Evolutionary conservation across 2,329 filamentous ascomycete genomes (phyloP), one percentile per base, ranked within the genome.

Genomic region (Plenodomus tracheiphilus): DNA sequence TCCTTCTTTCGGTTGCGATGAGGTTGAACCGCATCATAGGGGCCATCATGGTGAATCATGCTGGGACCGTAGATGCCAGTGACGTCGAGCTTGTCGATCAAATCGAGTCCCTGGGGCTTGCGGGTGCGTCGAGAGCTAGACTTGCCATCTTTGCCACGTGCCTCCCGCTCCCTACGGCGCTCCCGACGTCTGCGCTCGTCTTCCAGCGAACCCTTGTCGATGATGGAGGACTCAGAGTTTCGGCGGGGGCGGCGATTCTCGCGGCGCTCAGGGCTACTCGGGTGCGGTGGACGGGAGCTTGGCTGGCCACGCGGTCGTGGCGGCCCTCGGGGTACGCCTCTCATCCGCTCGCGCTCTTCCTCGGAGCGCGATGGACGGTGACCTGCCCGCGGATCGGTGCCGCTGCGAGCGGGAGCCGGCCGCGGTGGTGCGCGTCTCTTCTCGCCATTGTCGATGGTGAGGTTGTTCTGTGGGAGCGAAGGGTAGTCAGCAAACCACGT

Each of bases 31-130:
- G 94, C 94, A 73, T 99, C 94, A 65, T 97, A 99, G 4, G 94
- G 94, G 1, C 94, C 94, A 66, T 97, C 94, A 68, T 99, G 94
- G 66, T 99, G 94, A 75, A 97, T 96, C 60, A 96, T 78, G 74
- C 93, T 92, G 64, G 88, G 90, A 48, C 94, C 93, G 68, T 96
- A 97, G 61, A 97, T 95, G 71, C 92, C 92, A 4, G 92, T 97
- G 54, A 94, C 92, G 76, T 97, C 94, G 58, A 99, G 79, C 71
- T 97, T 93, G 76, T 99, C 94, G 65, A 99, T 97, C 39, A 97
- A 83, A 70, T 99, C 94, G 57, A 97, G 73, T 25, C 81, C 75
- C 42, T 75, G 70, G 13, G 76, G 76, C 61, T 72, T 74, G 64
- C 64, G 69, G 28, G 73, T 66, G 22, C 54, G 56, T 54, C 64